phyloP scores from a whole-genome alignment of 257 asterid species.

The Hygrophila difformis region DNA sequence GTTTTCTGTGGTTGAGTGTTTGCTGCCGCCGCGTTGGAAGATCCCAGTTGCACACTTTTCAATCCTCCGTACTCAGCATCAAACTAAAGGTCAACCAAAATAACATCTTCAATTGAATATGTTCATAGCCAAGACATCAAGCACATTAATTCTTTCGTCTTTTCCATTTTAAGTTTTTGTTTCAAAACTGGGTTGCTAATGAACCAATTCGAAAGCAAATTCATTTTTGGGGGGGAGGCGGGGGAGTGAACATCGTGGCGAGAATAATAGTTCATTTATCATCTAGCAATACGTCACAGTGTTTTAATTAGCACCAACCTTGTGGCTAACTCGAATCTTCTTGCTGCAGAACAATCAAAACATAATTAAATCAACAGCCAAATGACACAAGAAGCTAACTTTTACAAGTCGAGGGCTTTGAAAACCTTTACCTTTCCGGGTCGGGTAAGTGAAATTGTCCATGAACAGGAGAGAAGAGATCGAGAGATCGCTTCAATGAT shows the following conservation, averaged over 20 bases:
- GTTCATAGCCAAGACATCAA: background rate
- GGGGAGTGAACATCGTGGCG: background rate
- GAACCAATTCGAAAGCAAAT: background rate
- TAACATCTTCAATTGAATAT: background rate
- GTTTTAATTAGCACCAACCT: constrained; percentile 40
- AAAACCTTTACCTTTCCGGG: constrained; percentile 55
- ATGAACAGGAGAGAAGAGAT: constrained; percentile 79
- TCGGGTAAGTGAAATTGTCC: constrained; percentile 74
- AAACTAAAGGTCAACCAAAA: constrained; percentile 27
- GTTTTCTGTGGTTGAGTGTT: constrained; percentile 40
- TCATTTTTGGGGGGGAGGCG: no score
- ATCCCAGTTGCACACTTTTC: constrained; percentile 23
- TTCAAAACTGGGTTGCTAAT: background rate
- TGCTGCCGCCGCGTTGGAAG: constrained; percentile 25
- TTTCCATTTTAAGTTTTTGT: background rate
- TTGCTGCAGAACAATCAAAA: constrained; percentile 45
- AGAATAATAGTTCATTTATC: background rate
- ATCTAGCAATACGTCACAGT: background rate
- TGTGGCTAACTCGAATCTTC: constrained; percentile 72
- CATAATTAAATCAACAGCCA: background rate
- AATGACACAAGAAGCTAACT: background rate
- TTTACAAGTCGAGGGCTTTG: constrained; percentile 3
- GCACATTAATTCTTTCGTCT: background rate
- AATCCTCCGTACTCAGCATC: constrained; percentile 57
- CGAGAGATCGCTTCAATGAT: constrained; percentile 81